Conservation (phyloP, 352 stramenopile genomes). For the Hyphochytrium catenoides region DNA sequence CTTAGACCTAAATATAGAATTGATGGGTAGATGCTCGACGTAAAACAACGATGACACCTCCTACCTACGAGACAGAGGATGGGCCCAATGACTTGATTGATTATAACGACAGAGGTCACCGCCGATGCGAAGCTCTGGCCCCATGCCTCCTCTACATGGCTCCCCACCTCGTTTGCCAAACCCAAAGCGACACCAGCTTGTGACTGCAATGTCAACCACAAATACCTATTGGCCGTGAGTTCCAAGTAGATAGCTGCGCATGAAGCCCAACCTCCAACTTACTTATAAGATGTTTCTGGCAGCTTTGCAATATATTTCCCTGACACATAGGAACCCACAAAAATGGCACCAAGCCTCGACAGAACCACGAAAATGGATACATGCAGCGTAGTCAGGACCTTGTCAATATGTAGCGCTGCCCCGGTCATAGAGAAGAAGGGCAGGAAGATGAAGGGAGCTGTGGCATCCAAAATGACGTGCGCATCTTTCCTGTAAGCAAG, state of each 20-base stretch:
- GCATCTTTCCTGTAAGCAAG: too few species aligned
- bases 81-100: conserved; percentile 30
- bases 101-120: conserved; percentile 40
- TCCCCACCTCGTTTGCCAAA: conserved; percentile 35
- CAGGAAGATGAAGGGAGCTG: conserved; percentile 34
- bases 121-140: conserved; percentile 38
- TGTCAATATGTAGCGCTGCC: conserved; percentile 29
- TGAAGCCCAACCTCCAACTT: too few species aligned
- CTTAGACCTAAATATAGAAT: too few species aligned
- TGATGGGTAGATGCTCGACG: too few species aligned
- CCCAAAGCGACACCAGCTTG: conserved; percentile 34
- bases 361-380: conserved; percentile 24
- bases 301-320: not conserved
- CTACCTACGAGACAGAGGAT: too few species aligned
- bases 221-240: conserved; percentile 9
- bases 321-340: conserved; percentile 23
- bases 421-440: conserved; percentile 43
- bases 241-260: too few species aligned
- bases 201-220: conserved; percentile 46
- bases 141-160: too few species aligned
- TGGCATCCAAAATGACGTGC: too few species aligned
- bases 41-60: too few species aligned
- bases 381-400: conserved; percentile 25
- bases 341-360: conserved; percentile 25
- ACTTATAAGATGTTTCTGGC: too few species aligned